Conservation (phyloP, 2,329 filamentous ascomycete species). For the Ceratocystis variospora region DNA sequence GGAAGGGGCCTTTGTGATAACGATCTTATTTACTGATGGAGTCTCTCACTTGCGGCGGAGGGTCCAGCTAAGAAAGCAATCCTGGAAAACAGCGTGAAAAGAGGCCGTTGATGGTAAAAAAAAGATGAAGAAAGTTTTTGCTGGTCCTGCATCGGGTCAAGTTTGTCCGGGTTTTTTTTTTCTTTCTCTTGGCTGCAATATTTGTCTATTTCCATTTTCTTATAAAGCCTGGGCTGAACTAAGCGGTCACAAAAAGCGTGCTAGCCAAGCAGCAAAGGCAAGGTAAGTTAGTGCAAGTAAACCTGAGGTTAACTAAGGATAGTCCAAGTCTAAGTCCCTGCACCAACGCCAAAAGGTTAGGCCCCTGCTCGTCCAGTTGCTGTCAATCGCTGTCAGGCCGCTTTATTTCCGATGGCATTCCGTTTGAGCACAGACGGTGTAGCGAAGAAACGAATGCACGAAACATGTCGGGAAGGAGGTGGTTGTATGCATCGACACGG, state of each 20-base stretch:
- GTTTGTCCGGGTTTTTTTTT: neutral
- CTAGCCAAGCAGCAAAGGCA: neutral
- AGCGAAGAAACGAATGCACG: neutral
- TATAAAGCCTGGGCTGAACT: constrained; percentile 3
- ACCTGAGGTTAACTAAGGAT: neutral
- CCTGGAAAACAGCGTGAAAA: too few relatives aligned
- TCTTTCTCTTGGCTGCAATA: neutral
- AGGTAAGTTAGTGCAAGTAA: neutral
- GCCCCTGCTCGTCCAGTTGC: neutral
- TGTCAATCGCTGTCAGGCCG: constrained; percentile 1
- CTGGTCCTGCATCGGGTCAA: neutral
- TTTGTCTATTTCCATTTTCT: neutral
- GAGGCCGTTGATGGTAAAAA: too few relatives aligned
- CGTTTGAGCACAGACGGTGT: neutral
- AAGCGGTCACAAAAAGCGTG: neutral
- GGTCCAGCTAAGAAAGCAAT: too few relatives aligned
- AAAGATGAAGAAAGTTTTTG: too few relatives aligned
- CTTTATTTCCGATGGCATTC: constrained; percentile 7
- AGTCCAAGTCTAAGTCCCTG: neutral
- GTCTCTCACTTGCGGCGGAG: too few relatives aligned
- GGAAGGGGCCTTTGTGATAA: too few relatives aligned
- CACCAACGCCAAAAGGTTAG: constrained; percentile 1
- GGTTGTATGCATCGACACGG: too few relatives aligned
- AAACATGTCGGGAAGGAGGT: too few relatives aligned
- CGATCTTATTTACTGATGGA: too few relatives aligned